These are phyloP conservation scores for Penicillium sp. DNA, from an alignment of 2,329 filamentous ascomycete species.

Conservation along the genomic window DNA sequence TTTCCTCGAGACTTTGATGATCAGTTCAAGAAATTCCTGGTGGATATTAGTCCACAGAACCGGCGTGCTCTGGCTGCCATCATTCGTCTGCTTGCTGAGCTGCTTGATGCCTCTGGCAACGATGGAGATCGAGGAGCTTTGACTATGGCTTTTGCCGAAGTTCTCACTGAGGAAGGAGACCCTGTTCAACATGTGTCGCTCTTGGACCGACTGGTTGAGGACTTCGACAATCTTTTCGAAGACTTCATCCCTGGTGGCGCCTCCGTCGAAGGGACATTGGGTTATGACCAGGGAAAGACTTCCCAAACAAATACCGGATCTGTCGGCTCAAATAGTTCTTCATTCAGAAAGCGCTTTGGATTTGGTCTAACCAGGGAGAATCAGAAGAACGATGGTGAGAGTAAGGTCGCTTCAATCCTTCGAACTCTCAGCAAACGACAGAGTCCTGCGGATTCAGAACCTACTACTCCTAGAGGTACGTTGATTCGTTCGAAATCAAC, in stretches of 20 bases:
- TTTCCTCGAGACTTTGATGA: slow-evolving; percentile 53
- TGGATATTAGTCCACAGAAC: slow-evolving; percentile 57
- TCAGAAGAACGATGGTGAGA: slow-evolving; percentile 68
- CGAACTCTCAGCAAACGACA: slow-evolving; percentile 81
- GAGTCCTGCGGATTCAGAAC: slow-evolving; percentile 62
- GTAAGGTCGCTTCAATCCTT: slow-evolving; percentile 75
- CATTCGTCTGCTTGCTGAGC: slow-evolving; percentile 79
- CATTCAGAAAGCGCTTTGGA: slow-evolving; percentile 78
- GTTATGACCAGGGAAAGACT: slow-evolving; percentile 58
- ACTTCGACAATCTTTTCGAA: slow-evolving; percentile 85
- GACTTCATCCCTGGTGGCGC: slow-evolving; percentile 51
- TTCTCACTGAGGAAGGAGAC: slow-evolving; percentile 73
- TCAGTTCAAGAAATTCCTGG: slow-evolving; percentile 54
- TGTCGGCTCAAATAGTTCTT: slow-evolving; percentile 80
- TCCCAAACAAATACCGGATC: slow-evolving; percentile 68
- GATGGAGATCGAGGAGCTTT: slow-evolving; percentile 86
- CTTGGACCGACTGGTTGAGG: slow-evolving; percentile 82
- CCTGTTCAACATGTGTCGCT: slow-evolving; percentile 83
- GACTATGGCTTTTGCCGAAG: slow-evolving; percentile 83
- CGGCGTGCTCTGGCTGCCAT: slow-evolving; percentile 77
- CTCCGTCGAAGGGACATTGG: slow-evolving; percentile 41
- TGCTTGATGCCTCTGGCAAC: slow-evolving; percentile 85
- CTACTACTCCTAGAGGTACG: slow-evolving; percentile 65
- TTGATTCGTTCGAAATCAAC: slow-evolving; percentile 73
- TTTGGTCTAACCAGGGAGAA: slow-evolving; percentile 76